Conservation (phyloP, 1,139 yeast species). For the Meyerozyma sp. region DNA sequence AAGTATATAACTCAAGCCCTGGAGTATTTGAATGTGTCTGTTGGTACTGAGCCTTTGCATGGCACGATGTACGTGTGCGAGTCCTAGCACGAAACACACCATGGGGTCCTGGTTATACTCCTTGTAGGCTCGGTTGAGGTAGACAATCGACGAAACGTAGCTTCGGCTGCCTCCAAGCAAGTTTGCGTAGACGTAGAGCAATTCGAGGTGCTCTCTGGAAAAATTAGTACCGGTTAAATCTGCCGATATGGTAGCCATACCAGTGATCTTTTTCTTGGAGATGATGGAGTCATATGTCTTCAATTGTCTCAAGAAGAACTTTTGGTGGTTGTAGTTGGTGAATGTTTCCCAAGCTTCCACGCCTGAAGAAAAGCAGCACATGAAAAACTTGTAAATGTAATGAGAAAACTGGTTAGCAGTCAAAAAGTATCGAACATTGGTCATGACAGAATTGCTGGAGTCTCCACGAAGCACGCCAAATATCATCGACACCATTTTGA, state of each 20-base stretch:
- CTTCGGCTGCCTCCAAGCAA: constrained; percentile 79
- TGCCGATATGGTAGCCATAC: constrained; percentile 69
- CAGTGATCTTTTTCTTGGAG: constrained; percentile 48
- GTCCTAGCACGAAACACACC: constrained; percentile 66
- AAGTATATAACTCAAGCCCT: constrained; percentile 72
- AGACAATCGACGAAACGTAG: constrained; percentile 72
- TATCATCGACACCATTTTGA: constrained; percentile 61
- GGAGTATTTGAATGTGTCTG: constrained; percentile 81
- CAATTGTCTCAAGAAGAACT: constrained; percentile 80
- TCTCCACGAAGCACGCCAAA: constrained; percentile 56
- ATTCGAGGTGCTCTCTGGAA: constrained; percentile 57
- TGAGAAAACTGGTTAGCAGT: constrained; percentile 72
- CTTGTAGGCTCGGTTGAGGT: constrained; percentile 57
- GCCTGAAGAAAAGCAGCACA: constrained; percentile 65
- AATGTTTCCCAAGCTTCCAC: constrained; percentile 51
- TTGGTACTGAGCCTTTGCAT: constrained; percentile 85
- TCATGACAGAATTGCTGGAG: constrained; percentile 39
- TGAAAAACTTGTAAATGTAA: constrained; percentile 59
- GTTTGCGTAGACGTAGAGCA: constrained; percentile 74
- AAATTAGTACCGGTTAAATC: constrained; percentile 34
- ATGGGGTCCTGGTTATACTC: constrained; percentile 71
- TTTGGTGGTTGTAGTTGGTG: constrained; percentile 79
- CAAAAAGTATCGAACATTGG: constrained; percentile 57
- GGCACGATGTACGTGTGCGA: constrained; percentile 85
- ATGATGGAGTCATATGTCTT: constrained; percentile 79